Base-by-base conservation (phyloP, 1,284 basidiomycete species). In the Marasmius oreades region DNA sequence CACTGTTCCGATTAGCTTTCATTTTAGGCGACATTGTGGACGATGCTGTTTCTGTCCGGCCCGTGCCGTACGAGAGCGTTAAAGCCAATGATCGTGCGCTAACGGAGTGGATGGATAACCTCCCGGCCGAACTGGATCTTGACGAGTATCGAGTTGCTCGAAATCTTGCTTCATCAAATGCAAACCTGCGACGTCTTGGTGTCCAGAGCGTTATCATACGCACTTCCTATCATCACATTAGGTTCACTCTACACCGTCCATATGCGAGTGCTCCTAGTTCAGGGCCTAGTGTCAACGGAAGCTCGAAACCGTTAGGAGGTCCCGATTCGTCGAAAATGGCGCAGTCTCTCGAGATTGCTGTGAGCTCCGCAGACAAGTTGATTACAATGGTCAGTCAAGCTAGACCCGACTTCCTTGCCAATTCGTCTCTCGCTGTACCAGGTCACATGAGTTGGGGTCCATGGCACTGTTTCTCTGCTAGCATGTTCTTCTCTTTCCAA, bases 401-500 rank as follows among this genome's bases (percentile, higher is more conserved):
- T 31, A 79, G 84, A 1, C 86, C 86, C 1, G 88, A 89, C 67
- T 86, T 88, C 65, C 73, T 88, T 48, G 81, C 81, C 26, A 87
- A 85, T 59, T 78, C 81, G 10, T 79, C 83, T 8, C 73, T 88
- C 61, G 80, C 85, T 5, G 86, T 90, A 7, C 86, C 87, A 37
- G 88, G 86, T 1, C 89, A 92, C 69, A 84, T 91, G 80, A 86
- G 83, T 64, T 90, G 89, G 88, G 85, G 84, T 2, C 86, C 87
- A 0, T 86, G 88, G 72, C 89, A 92, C 67, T 82, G 85, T 62
- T 92, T 92, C 75, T 86, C 86, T 48, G 88, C 89, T 12, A 87
- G 87, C 52, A 91, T 92, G 86, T 91, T 91, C 72, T 91, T 91
- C 78, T 88, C 86, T 18, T 90, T 91, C 73, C 88, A 91, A 66